Evolutionary conservation across 495 filamentous ascomycete species (phyloP).

Genomic region (Penicillium flavigenum): DNA sequence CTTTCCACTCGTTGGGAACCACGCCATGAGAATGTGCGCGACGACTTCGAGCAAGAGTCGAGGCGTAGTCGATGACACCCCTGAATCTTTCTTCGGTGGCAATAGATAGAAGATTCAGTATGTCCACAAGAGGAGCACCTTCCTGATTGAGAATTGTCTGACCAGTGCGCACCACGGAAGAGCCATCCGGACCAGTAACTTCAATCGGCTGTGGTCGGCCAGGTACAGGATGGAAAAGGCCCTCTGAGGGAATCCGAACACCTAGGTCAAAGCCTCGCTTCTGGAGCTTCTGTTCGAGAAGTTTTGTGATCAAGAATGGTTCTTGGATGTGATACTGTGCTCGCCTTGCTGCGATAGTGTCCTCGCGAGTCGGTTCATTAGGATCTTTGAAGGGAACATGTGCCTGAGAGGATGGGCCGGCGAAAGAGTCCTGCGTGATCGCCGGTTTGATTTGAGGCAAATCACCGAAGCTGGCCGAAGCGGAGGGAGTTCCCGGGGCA

Average conservation of each 20-base stretch:
- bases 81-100: constrained; percentile 70
- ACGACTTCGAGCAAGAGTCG: constrained; percentile 60
- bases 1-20: constrained; percentile 66
- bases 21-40: constrained; percentile 70
- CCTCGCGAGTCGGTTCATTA: constrained; percentile 44
- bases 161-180: constrained; percentile 55
- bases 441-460: constrained; percentile 35
- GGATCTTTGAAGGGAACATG: constrained; percentile 39
- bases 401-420: constrained; percentile 34
- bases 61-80: constrained; percentile 68
- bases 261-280: constrained; percentile 52
- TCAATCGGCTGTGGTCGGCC: constrained; percentile 52
- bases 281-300: constrained; percentile 49
- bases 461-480: constrained; percentile 42
- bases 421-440: constrained; percentile 36
- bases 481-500: constrained; percentile 37
- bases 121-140: constrained; percentile 67
- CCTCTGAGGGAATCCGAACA: constrained; percentile 63
- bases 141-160: constrained; percentile 63
- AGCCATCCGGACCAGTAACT: constrained; percentile 55
- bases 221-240: constrained; percentile 55
- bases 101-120: constrained; percentile 72
- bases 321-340: constrained; percentile 57
- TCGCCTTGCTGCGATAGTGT: constrained; percentile 44
- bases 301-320: constrained; percentile 55